Evolutionary conservation across 768 basidiomycete species (phyloP), one percentile per base, ranked within the genome.

Genomic region (Mycena sanguinolenta): DNA sequence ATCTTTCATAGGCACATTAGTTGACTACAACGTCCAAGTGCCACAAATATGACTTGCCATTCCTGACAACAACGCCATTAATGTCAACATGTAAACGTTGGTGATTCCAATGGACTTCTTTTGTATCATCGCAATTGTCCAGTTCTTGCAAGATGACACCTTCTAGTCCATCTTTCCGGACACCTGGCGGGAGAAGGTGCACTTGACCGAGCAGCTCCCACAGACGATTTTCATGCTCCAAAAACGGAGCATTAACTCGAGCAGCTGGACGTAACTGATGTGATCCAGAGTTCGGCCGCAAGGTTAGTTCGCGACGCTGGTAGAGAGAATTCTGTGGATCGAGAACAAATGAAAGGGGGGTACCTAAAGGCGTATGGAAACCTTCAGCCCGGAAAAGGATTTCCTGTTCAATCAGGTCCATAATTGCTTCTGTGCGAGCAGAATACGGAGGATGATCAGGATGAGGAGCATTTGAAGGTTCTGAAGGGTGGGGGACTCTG

Each of bases 331-430:
- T 42, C 19, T 53, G 13, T 10, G 75, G 75, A 10, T 70, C 38
- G 28, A 74, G 68, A 8, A 69, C 39, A 60, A 77, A 75, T 1
- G 65, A 54, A 0, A 77, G 69, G 13, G n/a, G 75, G 75, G 1
- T 61, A 21, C 39, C 39, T 2, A 60, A 27, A 14, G 50, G 36
- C 36, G 54, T n/a, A n/a, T n/a, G n/a, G n/a, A n/a, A n/a, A n/a
- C 12, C 54, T 34, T 34, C 12, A 16, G 27, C 13, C 6, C 52
- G 52, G 17, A 16, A 6, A 12, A 25, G 25, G 52, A 53, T 28
- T 17, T 53, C 25, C 9, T 16, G 17, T 16, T 53, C 52, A 25
- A 53, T 53, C 7, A 53, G 52, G 27, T 28, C 10, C 36, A 38
- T 6, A 38, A 14, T 14, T 7, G 36, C 36, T 38, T 6, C 36